These are phyloP conservation scores for Polyporus tsugae DNA, from an alignment of 1,284 basidiomycete species.

Conservation along the genomic window DNA sequence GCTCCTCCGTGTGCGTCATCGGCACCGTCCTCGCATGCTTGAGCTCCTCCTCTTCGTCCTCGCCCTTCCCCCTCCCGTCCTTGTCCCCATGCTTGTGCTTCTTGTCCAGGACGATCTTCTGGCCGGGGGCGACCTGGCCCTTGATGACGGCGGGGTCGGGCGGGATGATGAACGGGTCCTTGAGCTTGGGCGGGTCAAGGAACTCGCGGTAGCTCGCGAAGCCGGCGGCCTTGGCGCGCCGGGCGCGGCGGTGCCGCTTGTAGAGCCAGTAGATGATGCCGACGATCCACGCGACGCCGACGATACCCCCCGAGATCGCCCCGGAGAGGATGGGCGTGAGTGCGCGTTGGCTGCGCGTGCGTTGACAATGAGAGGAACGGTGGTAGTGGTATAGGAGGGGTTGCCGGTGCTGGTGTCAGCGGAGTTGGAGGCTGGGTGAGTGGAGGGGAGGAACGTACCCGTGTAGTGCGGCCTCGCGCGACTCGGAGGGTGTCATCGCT, in stretches of 20 bases:
- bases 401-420: not conserved
- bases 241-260: conserved; percentile 44
- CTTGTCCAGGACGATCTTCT: conserved; percentile 47
- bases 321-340: conserved; percentile 74
- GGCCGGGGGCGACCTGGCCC: conserved; percentile 55
- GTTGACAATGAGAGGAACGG: no score
- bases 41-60: conserved; percentile 14
- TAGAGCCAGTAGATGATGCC: conserved; percentile 46
- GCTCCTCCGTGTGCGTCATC: conserved; percentile 25
- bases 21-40: conserved; percentile 49
- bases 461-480: conserved; percentile 35
- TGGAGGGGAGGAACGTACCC: conserved; percentile 39
- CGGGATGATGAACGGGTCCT: conserved; percentile 60
- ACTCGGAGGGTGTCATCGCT: conserved; percentile 5
- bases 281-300: conserved; percentile 58
- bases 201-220: conserved; percentile 42
- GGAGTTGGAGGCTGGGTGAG: not conserved
- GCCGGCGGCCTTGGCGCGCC: conserved; percentile 40
- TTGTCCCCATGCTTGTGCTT: conserved; percentile 19
- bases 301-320: conserved; percentile 59
- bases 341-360: conserved; percentile 53
- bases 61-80: conserved; percentile 40
- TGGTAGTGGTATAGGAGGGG: not conserved
- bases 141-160: conserved; percentile 71
- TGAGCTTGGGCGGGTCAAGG: conserved; percentile 41